A percentile compares a stretch with the other conserved stretches of the same genome.
phyloP scores from a whole-genome alignment of 208 protist species.

The Perkinsela sp. region DNA sequence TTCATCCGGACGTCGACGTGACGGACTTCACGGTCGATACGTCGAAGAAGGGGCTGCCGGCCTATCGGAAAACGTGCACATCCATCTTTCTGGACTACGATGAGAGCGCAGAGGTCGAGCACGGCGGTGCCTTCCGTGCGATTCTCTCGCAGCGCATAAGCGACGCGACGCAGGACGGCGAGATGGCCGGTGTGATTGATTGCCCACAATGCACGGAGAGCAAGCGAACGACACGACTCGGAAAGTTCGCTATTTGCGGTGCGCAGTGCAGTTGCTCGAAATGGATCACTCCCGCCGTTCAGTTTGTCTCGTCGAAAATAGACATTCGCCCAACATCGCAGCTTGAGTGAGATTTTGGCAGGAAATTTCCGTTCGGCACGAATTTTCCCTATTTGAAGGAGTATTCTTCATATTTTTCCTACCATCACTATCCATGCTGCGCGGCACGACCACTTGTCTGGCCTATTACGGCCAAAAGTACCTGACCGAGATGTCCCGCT shows the following conservation, averaged over 20 bases:
- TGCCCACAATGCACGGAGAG: neutral
- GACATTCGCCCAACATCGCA: neutral
- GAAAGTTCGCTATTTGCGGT: neutral
- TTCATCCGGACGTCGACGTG: neutral
- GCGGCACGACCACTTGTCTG: neutral
- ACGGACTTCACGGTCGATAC: neutral
- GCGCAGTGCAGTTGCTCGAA: neutral
- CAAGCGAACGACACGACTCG: neutral
- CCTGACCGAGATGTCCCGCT: neutral
- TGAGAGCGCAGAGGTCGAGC: neutral
- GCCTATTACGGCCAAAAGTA: neutral
- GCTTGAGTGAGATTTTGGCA: neutral
- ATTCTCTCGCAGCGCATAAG: neutral
- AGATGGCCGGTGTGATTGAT: neutral
- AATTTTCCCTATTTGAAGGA: neutral
- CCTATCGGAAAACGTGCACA: neutral
- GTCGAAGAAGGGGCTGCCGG: neutral
- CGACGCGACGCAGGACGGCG: neutral
- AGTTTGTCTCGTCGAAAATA: neutral
- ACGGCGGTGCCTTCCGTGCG: neutral
- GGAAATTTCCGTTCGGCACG: neutral
- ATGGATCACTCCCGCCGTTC: neutral
- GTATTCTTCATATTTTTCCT: too few species aligned
- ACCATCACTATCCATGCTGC: neutral
- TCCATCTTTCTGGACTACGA: neutral